phyloP scores from a whole-genome alignment of 1,139 yeast genomes.

The Suhomyces atakaporum region DNA sequence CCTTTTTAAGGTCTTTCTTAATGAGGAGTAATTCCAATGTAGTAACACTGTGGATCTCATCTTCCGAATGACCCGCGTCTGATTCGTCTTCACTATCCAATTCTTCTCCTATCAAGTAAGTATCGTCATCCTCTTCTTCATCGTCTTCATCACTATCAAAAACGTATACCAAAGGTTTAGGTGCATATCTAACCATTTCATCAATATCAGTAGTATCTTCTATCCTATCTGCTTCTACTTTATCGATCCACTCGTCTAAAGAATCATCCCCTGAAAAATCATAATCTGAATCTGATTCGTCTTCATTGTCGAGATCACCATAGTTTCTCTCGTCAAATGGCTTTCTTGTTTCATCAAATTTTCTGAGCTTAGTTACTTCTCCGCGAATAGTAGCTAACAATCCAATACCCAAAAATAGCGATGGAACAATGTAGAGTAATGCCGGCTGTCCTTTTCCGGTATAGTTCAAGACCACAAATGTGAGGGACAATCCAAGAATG shows the following conservation, averaged over 20 bases:
- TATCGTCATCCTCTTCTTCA: conserved; percentile 32
- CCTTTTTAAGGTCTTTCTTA: conserved; percentile 14
- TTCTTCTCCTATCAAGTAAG: conserved; percentile 23
- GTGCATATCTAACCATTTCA: conserved; percentile 11
- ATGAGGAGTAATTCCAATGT: conserved; percentile 16
- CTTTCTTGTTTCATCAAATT: conserved; percentile 18
- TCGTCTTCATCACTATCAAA: conserved; percentile 19
- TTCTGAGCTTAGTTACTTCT: conserved; percentile 37
- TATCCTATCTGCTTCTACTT: conserved; percentile 21
- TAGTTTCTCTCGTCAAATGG: conserved; percentile 18
- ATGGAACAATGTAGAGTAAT: conserved; percentile 61
- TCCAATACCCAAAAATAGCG: conserved; percentile 37
- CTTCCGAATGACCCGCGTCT: conserved; percentile 14
- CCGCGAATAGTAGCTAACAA: conserved; percentile 34
- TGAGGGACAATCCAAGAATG: conserved; percentile 41
- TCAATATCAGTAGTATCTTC: conserved; percentile 19
- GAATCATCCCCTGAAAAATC: conserved; percentile 22
- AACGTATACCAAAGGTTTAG: conserved; percentile 10
- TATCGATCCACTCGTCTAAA: conserved; percentile 26
- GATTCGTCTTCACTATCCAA: conserved; percentile 15
- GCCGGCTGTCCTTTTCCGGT: conserved; percentile 66
- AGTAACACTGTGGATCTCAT: conserved; percentile 16
- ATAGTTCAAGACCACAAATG: conserved; percentile 41
- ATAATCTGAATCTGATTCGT: conserved; percentile 22
- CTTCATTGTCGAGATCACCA: conserved; percentile 19